phyloP scores from a whole-genome alignment of 2,329 filamentous ascomycete species.

The Plenodomus lindquistii region DNA sequence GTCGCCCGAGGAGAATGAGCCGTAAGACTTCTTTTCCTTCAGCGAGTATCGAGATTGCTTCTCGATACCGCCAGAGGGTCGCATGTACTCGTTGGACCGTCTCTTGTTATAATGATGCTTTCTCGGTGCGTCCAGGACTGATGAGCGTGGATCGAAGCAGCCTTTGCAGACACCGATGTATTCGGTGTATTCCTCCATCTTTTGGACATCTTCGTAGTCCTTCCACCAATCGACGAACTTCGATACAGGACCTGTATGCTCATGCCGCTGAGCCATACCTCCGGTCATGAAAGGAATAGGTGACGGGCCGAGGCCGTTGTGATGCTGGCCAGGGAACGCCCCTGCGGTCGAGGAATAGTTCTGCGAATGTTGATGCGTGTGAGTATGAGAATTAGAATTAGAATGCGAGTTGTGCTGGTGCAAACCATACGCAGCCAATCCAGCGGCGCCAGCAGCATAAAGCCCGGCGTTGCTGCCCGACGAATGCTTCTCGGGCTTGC shows the following conservation, averaged over 20 bases:
- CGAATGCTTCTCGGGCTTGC: constrained; percentile 49
- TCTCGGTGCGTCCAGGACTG: constrained; percentile 61
- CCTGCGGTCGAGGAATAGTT: constrained; percentile 35
- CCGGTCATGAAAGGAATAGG: constrained; percentile 30
- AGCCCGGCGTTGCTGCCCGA: constrained; percentile 49
- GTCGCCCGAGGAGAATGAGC: constrained; percentile 36
- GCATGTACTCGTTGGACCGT: constrained; percentile 50
- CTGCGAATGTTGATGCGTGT: constrained; percentile 32
- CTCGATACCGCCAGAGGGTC: constrained; percentile 55
- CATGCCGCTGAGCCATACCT: constrained; percentile 53
- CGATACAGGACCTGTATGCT: constrained; percentile 60
- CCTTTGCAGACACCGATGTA: constrained; percentile 67
- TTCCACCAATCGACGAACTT: constrained; percentile 65
- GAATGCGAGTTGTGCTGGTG: constrained; percentile 45
- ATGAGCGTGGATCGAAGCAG: constrained; percentile 65
- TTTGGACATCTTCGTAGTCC: constrained; percentile 65
- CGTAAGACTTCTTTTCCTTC: constrained; percentile 35
- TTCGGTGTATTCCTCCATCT: constrained; percentile 70
- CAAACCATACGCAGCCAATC: constrained; percentile 52
- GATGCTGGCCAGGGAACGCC: constrained; percentile 30
- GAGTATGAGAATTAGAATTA: constrained; percentile 27
- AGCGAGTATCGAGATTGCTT: constrained; percentile 61
- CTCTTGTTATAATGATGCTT: constrained; percentile 59
- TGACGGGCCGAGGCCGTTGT: constrained; percentile 21
- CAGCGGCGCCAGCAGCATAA: constrained; percentile 52